Percentiles rank a stretch among this genome's conserved stretches.
These are phyloP conservation scores for Castanospermum australe DNA, from an alignment of 306 rosid species.

Conservation along the genomic window DNA sequence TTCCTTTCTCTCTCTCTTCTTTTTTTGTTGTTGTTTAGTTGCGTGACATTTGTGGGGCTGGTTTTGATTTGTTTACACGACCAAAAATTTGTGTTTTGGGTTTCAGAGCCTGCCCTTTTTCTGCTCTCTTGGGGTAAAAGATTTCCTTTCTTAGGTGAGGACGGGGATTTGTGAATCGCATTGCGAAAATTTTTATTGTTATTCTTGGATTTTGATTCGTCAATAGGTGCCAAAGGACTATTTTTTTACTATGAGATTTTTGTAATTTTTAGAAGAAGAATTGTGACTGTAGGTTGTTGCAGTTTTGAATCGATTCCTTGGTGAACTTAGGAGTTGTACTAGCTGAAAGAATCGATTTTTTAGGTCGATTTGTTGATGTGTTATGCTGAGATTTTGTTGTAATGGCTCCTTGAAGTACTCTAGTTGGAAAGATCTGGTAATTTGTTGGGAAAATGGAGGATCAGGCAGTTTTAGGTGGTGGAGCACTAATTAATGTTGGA, in stretches of 20 bases:
- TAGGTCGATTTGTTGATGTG: slow-evolving; percentile 34
- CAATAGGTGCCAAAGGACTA: slow-evolving; percentile 4
- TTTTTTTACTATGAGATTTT: slow-evolving; percentile 20
- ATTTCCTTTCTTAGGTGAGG: neutral
- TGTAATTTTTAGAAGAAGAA: slow-evolving; percentile 26
- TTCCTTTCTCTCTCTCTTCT: neutral
- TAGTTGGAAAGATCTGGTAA: slow-evolving; percentile 15
- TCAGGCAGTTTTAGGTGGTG: slow-evolving; percentile 42
- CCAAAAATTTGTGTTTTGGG: slow-evolving; percentile 6
- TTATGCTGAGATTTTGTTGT: slow-evolving; percentile 24
- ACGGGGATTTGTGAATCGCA: neutral
- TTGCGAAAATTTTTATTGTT: slow-evolving; percentile 3
- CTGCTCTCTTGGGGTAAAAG: neutral
- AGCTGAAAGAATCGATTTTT: neutral
- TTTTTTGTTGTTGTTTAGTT: neutral
- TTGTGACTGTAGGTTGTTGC: slow-evolving; percentile 39
- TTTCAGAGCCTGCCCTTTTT: neutral
- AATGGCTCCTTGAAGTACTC: slow-evolving; percentile 1
- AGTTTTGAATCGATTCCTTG: slow-evolving; percentile 35
- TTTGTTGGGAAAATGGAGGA: slow-evolving; percentile 54
- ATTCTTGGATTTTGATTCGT: slow-evolving; percentile 22
- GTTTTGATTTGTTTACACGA: slow-evolving; percentile 2
- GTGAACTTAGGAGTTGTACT: slow-evolving; percentile 17
- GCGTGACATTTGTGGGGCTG: slow-evolving; percentile 13
- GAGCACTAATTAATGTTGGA: slow-evolving; percentile 23